These are phyloP conservation scores for Diaporthe vexans DNA, from an alignment of 2,329 filamentous ascomycete genomes.

Conservation along the genomic window DNA sequence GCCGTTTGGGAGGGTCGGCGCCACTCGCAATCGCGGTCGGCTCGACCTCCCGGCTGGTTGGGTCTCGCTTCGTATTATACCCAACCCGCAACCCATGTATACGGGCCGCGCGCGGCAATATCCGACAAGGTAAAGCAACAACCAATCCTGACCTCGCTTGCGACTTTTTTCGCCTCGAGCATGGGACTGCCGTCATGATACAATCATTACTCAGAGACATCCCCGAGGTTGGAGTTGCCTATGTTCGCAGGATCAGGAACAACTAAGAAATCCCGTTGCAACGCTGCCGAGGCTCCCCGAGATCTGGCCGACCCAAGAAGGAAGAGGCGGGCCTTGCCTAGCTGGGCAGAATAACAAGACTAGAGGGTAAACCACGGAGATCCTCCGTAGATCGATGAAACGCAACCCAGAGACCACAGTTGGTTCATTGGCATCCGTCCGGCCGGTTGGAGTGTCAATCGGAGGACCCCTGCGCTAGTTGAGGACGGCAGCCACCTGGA, in stretches of 20 bases:
- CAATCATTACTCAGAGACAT: not conserved
- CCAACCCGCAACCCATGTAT: not conserved
- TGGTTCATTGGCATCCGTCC: slow-evolving; percentile 14
- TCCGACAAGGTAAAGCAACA: not conserved
- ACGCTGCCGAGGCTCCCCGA: slow-evolving; percentile 16
- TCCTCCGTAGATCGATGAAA: slow-evolving; percentile 32
- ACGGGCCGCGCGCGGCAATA: not conserved
- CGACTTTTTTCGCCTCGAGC: not conserved
- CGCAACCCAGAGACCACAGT: slow-evolving; percentile 4
- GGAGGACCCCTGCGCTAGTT: slow-evolving; percentile 29
- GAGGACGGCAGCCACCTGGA: not conserved
- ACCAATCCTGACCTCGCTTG: not conserved
- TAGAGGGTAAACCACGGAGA: slow-evolving; percentile 12
- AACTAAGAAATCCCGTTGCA: not conserved
- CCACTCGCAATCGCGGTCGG: slow-evolving; percentile 1
- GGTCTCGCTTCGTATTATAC: slow-evolving; percentile 1
- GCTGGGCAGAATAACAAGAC: not conserved
- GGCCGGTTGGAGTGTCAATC: slow-evolving; percentile 25
- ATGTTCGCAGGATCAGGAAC: not conserved
- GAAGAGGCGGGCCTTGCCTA: not conserved
- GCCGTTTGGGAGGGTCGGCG: not conserved
- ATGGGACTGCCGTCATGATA: too few relatives aligned
- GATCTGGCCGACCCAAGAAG: slow-evolving; percentile 18
- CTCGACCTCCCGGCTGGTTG: not conserved
- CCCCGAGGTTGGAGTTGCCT: too few relatives aligned